Base-by-base conservation (phyloP, 2,329 filamentous ascomycete genomes). In the Drechslerella dactyloides region DNA sequence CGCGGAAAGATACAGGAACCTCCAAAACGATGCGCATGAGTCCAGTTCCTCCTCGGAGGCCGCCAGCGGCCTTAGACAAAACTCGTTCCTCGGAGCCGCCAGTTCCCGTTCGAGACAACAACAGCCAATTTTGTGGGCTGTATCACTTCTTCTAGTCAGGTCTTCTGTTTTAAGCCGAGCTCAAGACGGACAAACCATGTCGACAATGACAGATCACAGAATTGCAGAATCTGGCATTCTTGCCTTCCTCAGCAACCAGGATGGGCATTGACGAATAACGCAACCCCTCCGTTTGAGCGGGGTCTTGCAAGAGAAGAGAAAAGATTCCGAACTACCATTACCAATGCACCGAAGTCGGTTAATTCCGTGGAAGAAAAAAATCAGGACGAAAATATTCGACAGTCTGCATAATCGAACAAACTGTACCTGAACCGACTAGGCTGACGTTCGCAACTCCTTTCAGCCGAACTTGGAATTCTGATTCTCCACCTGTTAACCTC, bases 101-200 rank as follows among this genome's bases (percentile, higher is more conserved):
- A 60, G 59, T 64, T 60, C 66, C 66, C 42, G 54, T 63, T 63
- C 50, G 42, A 64, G 66, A 55, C 66, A 70, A 54, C 15, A 59
- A 42, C 44, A 48, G 58, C 59, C 48, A 70, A 63, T 51, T 64
- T 64, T 13, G 35, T 48, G 40, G n/a, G 35, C 33, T 55, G 63
- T 55, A 69, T 56, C 57, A 61, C 57, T 62, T 62, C 64, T 69
- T 62, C 64, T 53, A 30, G 42, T 17, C 24, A 52, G 30, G 48
- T 35, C n/a, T 50, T 60, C 33, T 72, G 68, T 57, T 72, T 70
- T 65, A 72, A 51, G 42, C 60, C 68, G 60, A 60, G 52, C 68
- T 60, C 53, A 46, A 54, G 27, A 46, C 42, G 19, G 24, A 48
- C 35, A 61, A 61, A 54, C 15, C 44, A 59, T 59, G 56, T 44